Percentiles rank a stretch among this genome's conserved stretches.
These are phyloP conservation scores for Hygrophila difformis DNA, from an alignment of 257 asterid species.

Conservation along the genomic window DNA sequence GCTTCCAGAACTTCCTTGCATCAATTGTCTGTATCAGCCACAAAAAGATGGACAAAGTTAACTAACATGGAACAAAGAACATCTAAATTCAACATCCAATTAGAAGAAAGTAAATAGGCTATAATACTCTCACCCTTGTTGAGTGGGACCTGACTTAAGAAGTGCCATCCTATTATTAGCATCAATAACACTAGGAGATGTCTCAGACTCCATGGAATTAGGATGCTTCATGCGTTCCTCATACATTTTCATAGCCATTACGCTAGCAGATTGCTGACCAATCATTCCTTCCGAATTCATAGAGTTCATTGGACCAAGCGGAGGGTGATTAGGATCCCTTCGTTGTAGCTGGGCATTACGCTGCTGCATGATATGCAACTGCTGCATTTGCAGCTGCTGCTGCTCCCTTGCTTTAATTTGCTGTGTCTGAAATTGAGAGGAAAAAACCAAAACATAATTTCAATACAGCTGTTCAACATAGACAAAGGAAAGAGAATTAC, in stretches of 20 bases:
- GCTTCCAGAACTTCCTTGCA: constrained; percentile 79
- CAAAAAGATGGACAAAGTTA: constrained; percentile 1
- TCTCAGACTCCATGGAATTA: constrained; percentile 83
- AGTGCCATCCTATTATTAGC: constrained; percentile 92
- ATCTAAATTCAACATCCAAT: background rate
- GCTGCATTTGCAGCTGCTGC: constrained; percentile 92
- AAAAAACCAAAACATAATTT: constrained; percentile 5
- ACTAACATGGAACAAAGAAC: background rate
- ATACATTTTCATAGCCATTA: constrained; percentile 88
- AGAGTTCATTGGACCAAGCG: constrained; percentile 76
- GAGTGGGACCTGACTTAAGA: constrained; percentile 82
- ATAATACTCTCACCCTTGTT: constrained; percentile 63
- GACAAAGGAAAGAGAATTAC: constrained; percentile 5
- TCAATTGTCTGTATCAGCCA: constrained; percentile 75
- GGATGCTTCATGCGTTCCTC: constrained; percentile 96
- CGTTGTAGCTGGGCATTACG: constrained; percentile 83
- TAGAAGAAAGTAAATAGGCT: constrained; percentile 10
- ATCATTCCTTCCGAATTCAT: constrained; percentile 86
- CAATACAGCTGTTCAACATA: background rate
- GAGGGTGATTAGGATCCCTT: constrained; percentile 91
- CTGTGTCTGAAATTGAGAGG: constrained; percentile 54
- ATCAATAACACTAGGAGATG: constrained; percentile 71
- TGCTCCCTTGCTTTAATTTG: constrained; percentile 88
- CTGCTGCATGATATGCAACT: constrained; percentile 91
- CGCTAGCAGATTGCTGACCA: constrained; percentile 96